Conservation (phyloP, 495 filamentous ascomycete genomes). For the Copromyces sp. region DNA sequence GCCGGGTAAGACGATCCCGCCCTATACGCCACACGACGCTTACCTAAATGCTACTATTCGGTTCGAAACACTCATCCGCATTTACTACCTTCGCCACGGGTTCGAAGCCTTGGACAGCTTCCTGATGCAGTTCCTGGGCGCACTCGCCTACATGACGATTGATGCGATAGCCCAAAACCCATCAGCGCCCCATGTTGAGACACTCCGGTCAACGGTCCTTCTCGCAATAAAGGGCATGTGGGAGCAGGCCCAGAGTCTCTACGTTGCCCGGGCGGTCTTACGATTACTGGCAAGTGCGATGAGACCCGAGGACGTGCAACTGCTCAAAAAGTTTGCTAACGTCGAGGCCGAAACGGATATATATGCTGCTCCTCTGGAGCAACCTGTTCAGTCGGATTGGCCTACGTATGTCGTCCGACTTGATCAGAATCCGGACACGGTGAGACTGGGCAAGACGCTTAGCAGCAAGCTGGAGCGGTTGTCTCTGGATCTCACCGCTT, state of each 20-base stretch:
- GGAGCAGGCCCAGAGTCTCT: constrained; percentile 23
- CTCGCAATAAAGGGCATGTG: constrained; percentile 28
- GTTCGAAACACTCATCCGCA: constrained; percentile 26
- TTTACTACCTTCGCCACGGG: constrained; percentile 34
- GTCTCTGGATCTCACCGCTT: constrained; percentile 5
- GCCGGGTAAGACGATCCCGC: neutral
- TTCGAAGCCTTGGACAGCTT: constrained; percentile 26
- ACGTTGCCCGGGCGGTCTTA: constrained; percentile 17
- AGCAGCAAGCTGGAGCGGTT: constrained; percentile 8
- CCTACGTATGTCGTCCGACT: constrained; percentile 11
- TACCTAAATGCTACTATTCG: constrained; percentile 18
- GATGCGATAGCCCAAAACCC: constrained; percentile 11
- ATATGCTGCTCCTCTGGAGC: constrained; percentile 12
- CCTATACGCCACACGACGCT: constrained; percentile 10
- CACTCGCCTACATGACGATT: constrained; percentile 21
- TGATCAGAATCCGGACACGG: constrained; percentile 7
- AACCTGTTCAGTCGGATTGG: constrained; percentile 17
- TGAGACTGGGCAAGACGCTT: constrained; percentile 5
- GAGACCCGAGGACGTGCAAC: constrained; percentile 14
- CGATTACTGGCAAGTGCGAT: constrained; percentile 14
- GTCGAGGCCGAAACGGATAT: constrained; percentile 11
- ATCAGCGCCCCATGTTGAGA: constrained; percentile 11
- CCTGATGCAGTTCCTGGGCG: constrained; percentile 25
- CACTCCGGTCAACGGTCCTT: constrained; percentile 22
- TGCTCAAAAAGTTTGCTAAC: constrained; percentile 13